phyloP scores from a whole-genome alignment of 352 stramenopile species.

The Globisporangium okanoganense region DNA sequence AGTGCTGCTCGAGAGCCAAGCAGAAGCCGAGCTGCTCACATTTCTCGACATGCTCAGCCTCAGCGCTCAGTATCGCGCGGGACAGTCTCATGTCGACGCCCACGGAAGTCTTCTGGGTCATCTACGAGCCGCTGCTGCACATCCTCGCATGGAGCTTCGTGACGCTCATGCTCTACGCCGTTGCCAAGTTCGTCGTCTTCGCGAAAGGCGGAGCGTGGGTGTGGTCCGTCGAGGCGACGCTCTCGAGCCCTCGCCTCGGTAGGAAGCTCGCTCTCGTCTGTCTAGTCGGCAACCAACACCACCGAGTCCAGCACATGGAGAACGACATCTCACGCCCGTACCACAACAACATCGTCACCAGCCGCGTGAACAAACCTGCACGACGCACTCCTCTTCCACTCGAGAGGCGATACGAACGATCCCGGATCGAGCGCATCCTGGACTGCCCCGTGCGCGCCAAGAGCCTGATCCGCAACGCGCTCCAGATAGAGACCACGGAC shows the following conservation, averaged over 20 bases:
- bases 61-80: slow-evolving; percentile 4
- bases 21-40: too few species aligned
- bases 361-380: not conserved
- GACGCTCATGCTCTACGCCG: not conserved
- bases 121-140: slow-evolving; percentile 11
- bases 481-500: slow-evolving; percentile 32
- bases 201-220: not conserved
- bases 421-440: slow-evolving; percentile 22
- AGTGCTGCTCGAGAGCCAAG: too few species aligned
- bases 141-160: slow-evolving; percentile 9
- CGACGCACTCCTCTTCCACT: too few species aligned
- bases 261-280: not conserved
- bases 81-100: slow-evolving; percentile 6
- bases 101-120: slow-evolving; percentile 2
- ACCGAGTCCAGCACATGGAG: not conserved
- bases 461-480: slow-evolving; percentile 37
- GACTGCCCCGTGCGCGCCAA: slow-evolving; percentile 39
- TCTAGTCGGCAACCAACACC: not conserved
- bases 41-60: too few species aligned
- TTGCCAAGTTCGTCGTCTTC: not conserved
- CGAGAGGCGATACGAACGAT: slow-evolving; percentile 1
- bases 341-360: not conserved
- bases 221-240: not conserved
- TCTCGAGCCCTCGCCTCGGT: not conserved
- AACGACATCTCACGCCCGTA: not conserved